These are phyloP conservation scores for Debaryomyces prosopidis DNA, from an alignment of 805 yeast species.

Conservation along the genomic window DNA sequence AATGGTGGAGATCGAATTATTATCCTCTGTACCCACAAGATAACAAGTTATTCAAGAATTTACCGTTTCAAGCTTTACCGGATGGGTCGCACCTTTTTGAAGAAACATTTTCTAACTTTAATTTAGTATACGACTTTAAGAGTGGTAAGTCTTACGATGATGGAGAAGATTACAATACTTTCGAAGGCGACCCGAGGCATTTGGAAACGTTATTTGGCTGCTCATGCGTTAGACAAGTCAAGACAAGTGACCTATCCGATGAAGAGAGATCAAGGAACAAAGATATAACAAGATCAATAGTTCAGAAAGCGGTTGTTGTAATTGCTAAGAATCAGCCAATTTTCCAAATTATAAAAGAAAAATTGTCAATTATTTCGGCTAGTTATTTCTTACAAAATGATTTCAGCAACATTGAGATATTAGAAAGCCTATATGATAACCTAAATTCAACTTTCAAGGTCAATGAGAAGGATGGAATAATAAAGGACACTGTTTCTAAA, in stretches of 20 bases:
- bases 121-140: conserved; percentile 68
- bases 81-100: conserved; percentile 94
- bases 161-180: conserved; percentile 32
- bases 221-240: conserved; percentile 85
- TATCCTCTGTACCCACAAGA: conserved; percentile 29
- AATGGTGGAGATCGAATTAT: conserved; percentile 70
- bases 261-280: conserved; percentile 47
- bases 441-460: conserved; percentile 40
- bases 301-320: conserved; percentile 89
- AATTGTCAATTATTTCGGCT: conserved; percentile 83
- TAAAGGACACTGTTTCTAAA: conserved; percentile 4
- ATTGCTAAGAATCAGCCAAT: conserved; percentile 79
- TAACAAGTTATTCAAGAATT: conserved; percentile 69
- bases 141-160: conserved; percentile 47
- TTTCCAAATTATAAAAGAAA: conserved; percentile 85
- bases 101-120: conserved; percentile 90
- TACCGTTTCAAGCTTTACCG: conserved; percentile 94
- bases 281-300: conserved; percentile 80
- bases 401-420: conserved; percentile 67
- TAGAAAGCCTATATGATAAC: conserved; percentile 71
- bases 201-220: conserved; percentile 85
- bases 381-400: conserved; percentile 81
- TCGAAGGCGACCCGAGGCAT: conserved; percentile 39
- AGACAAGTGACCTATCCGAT: conserved; percentile 54
- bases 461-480: conserved; percentile 19